phyloP scores from a whole-genome alignment of 106 monocot species.

The Allium fistulosum region DNA sequence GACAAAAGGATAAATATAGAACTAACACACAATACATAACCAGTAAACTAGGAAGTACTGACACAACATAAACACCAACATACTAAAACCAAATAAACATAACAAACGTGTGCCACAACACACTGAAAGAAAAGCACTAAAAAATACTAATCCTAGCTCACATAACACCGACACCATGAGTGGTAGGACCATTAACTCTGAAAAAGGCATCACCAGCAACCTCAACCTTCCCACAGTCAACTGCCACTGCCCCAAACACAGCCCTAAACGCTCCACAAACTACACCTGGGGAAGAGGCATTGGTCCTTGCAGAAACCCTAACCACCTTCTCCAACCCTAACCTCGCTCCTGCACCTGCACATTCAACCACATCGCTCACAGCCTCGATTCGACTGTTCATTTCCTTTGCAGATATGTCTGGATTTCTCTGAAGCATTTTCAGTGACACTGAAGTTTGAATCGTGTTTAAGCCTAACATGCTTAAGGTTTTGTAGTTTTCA shows the following conservation, averaged over 20 bases:
- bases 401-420: constrained; percentile 26
- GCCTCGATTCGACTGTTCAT: constrained; percentile 15
- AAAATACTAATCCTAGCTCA: too few species aligned
- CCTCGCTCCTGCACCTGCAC: constrained; percentile 23
- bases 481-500: constrained; percentile 41
- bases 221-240: constrained; percentile 2
- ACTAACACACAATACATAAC: too few species aligned
- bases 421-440: constrained; percentile 17
- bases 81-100: too few species aligned
- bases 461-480: constrained; percentile 42
- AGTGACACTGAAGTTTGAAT: constrained; percentile 29
- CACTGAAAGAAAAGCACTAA: too few species aligned
- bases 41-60: too few species aligned
- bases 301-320: constrained; percentile 39
- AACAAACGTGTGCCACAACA: too few species aligned
- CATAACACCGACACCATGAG: too few species aligned
- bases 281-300: constrained; percentile 20
- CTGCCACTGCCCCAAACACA: constrained; percentile 34
- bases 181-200: neutral
- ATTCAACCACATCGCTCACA: constrained; percentile 10
- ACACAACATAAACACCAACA: too few species aligned
- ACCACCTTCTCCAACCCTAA: constrained; percentile 30
- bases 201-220: constrained; percentile 4
- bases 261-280: constrained; percentile 45
- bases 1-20: too few species aligned